Evolutionary conservation across 2,329 filamentous ascomycete genomes (phyloP).

Genomic region (Colletotrichum tofieldiae): DNA sequence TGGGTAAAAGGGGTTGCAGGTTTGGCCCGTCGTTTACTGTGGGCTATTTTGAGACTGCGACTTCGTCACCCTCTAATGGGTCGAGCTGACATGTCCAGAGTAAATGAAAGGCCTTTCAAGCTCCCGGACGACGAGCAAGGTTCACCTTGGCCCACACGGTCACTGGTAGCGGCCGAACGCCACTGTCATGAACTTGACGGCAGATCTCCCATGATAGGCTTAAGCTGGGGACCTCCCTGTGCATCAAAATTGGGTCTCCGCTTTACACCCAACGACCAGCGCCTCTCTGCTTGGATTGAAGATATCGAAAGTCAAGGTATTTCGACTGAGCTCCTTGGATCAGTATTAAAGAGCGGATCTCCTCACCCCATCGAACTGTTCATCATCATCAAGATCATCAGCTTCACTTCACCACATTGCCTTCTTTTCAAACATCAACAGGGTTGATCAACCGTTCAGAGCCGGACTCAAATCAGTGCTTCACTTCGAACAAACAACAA

Average conservation of each 20-base stretch:
- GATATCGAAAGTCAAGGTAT: slow-evolving; percentile 23
- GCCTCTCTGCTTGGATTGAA: slow-evolving; percentile 12
- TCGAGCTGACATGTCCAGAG: slow-evolving; percentile 31
- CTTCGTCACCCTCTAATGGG: slow-evolving; percentile 22
- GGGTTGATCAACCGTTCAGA: slow-evolving; percentile 34
- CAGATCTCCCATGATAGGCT: slow-evolving; percentile 26
- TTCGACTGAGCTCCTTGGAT: slow-evolving; percentile 1
- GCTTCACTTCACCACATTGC: slow-evolving; percentile 20
- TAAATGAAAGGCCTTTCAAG: slow-evolving; percentile 33
- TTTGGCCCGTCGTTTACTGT: slow-evolving; percentile 35
- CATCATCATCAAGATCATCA: slow-evolving; percentile 31
- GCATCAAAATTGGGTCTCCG: slow-evolving; percentile 33
- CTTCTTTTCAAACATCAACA: slow-evolving; percentile 38
- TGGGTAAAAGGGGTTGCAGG: slow-evolving; percentile 3
- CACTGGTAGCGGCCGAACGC: slow-evolving; percentile 8
- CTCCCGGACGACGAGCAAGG: slow-evolving; percentile 23
- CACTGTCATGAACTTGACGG: slow-evolving; percentile 18
- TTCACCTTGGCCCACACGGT: slow-evolving; percentile 23
- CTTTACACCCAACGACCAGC: slow-evolving; percentile 30
- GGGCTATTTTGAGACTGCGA: slow-evolving; percentile 35
- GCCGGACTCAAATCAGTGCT: slow-evolving; percentile 33
- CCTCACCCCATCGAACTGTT: slow-evolving; percentile 10
- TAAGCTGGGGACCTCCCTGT: slow-evolving; percentile 26
- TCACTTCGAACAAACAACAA: slow-evolving; percentile 11
- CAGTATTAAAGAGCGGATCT: slow-evolving; percentile 41